Base-by-base conservation (phyloP, 1,139 yeast genomes). In the Pneumocystis oryctolagi region DNA sequence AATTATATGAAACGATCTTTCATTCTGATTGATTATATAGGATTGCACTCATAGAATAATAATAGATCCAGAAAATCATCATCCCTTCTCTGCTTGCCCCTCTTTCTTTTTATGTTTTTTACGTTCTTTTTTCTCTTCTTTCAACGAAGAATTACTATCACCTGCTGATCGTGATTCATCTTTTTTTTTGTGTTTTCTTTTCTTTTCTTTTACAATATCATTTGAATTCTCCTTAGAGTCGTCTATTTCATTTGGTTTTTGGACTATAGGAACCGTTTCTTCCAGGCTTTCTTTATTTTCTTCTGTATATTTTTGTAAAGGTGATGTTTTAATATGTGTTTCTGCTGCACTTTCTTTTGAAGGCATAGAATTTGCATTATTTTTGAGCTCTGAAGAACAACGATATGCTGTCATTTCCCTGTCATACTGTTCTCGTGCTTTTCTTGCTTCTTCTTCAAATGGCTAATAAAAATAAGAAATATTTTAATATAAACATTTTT, bases 401-500 rank as follows among this genome's bases (percentile, higher is more conserved):
- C 30, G 28, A 47, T 47, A 47, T 2, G 55, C 55, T 4, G 31
- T 47, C 75, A 84, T 82, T 67, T 79, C 84, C 65, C 75, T 78
- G 68, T 84, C 85, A 74, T 88, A 88, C 64, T 75, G 77, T 67
- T 77, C 81, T 73, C 84, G 78, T 69, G 86, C 87, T 63, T 79
- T 79, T 67, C 80, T 82, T 73, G 89, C 88, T 66, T 84, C 82
- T 68, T 81, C 82, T 72, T 84, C 86, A 92, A 94, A 89, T 69
- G 81, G 80, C 55, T 47, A 25, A 47, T 12, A 12, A 20, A 20
- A 8, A 25, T 37, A 53, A 39, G 20, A 42, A 20, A 40, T 53
- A 37, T 2, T 25, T 59, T n/a, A 28, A 40, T 47, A 25, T 25
- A 25, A 47, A 25, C 12, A 47, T 25, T 3, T 12, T 42, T 9